Conservation (phyloP, 2,329 filamentous ascomycete species). For the Cordyceps militaris region DNA sequence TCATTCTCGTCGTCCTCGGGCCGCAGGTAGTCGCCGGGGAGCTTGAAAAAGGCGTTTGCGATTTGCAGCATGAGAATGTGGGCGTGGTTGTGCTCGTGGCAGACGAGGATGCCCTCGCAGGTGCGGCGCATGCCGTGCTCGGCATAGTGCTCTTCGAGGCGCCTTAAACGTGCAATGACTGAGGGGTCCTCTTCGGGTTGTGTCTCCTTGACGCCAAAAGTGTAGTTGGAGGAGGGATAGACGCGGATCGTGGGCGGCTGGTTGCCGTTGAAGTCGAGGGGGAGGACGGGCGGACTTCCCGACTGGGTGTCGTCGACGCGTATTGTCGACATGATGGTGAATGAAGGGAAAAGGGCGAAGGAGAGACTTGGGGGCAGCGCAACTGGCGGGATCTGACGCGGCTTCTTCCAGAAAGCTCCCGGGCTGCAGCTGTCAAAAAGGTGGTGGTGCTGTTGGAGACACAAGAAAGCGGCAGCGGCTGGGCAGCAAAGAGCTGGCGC, state of each 20-base stretch:
- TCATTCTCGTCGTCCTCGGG: slow-evolving; percentile 85
- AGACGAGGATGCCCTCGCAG: slow-evolving; percentile 93
- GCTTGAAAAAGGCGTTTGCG: slow-evolving; percentile 98
- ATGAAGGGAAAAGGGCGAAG: neutral
- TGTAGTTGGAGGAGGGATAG: slow-evolving; percentile 96
- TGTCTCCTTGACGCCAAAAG: slow-evolving; percentile 95
- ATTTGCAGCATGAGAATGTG: slow-evolving; percentile 99
- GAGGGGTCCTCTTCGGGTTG: slow-evolving; percentile 97
- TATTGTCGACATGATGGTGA: slow-evolving; percentile 68
- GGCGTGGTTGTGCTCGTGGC: slow-evolving; percentile 98
- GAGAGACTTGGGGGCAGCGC: neutral
- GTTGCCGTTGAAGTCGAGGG: slow-evolving; percentile 78
- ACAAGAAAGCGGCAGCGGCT: slow-evolving; percentile 6
- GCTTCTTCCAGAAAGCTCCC: neutral
- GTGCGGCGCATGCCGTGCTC: slow-evolving; percentile 94
- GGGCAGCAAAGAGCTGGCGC: neutral
- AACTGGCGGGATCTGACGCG: neutral
- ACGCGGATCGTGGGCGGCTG: slow-evolving; percentile 86
- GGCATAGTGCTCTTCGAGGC: slow-evolving; percentile 91
- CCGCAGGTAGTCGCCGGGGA: slow-evolving; percentile 90
- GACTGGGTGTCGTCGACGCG: slow-evolving; percentile 70
- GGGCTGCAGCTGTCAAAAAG: slow-evolving; percentile 4
- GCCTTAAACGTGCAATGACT: slow-evolving; percentile 83
- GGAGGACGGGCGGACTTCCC: slow-evolving; percentile 69
- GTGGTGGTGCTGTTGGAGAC: slow-evolving; percentile 2